Conservation (phyloP, 495 filamentous ascomycete genomes). For the Durotheca rogersii region DNA sequence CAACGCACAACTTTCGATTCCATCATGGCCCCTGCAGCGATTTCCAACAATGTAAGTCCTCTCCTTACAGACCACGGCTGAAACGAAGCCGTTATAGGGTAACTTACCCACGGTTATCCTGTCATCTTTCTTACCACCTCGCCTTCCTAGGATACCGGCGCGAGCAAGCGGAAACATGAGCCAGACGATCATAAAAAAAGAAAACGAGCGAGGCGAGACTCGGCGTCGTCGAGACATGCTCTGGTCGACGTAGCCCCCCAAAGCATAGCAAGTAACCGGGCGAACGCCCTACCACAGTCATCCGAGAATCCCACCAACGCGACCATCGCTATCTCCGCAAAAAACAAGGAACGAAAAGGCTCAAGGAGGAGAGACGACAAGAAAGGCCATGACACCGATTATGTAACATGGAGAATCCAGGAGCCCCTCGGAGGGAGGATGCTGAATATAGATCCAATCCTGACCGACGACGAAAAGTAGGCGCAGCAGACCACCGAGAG, state of each 20-base stretch:
- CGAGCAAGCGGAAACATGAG: constrained; percentile 31
- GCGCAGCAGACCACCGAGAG: constrained; percentile 26
- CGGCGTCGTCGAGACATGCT: neutral
- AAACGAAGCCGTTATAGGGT: no score
- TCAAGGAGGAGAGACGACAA: constrained; percentile 14
- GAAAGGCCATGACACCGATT: neutral
- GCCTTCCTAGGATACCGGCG: constrained; percentile 4
- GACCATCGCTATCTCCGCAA: neutral
- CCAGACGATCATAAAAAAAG: constrained; percentile 26
- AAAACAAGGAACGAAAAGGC: constrained; percentile 3
- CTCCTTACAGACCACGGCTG: no score
- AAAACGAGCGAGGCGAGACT: constrained; percentile 24
- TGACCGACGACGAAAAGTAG: constrained; percentile 80
- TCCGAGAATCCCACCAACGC: neutral
- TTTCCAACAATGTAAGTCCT: constrained; percentile 22
- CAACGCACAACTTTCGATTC: neutral
- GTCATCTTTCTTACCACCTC: constrained; percentile 8
- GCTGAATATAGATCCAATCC: constrained; percentile 71
- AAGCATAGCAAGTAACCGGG: neutral
- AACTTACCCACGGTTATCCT: no score
- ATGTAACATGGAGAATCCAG: constrained; percentile 56
- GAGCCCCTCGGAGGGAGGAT: constrained; percentile 67
- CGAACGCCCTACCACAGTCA: constrained; percentile 1
- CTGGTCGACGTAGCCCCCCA: constrained; percentile 7
- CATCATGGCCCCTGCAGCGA: constrained; percentile 24